These are phyloP conservation scores for Cubamyces sp. DNA, from an alignment of 768 basidiomycete genomes.

Conservation along the genomic window DNA sequence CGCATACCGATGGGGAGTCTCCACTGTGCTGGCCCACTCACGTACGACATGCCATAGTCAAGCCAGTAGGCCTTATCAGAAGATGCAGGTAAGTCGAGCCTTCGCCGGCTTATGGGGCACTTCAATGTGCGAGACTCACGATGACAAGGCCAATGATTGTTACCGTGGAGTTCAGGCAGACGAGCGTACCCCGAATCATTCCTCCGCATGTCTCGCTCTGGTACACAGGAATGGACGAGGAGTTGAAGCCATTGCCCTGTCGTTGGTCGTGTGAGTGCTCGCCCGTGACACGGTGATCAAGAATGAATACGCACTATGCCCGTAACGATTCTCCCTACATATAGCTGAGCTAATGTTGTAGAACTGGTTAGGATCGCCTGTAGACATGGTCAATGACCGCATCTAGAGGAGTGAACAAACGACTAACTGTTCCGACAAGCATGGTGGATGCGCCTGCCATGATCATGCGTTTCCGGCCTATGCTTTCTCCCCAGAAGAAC, in stretches of 20 bases:
- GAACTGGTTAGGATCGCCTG: conserved; percentile 45
- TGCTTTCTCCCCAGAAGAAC: conserved; percentile 43
- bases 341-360: conserved; percentile 43
- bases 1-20: conserved; percentile 28
- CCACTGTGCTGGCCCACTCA: conserved; percentile 34
- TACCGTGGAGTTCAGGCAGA: conserved; percentile 43
- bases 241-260: conserved; percentile 47
- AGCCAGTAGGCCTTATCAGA: conserved; percentile 42
- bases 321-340: conserved; percentile 43
- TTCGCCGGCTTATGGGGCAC: too few relatives aligned
- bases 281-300: not conserved
- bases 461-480: conserved; percentile 45
- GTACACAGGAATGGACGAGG: conserved; percentile 45
- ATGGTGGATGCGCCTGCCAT: conserved; percentile 42
- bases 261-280: not conserved
- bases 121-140: conserved; percentile 27
- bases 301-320: conserved; percentile 37
- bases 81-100: not conserved
- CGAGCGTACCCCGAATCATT: conserved; percentile 40
- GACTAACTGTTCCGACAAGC: conserved; percentile 42
- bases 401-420: too few relatives aligned
- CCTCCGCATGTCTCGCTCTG: conserved; percentile 46
- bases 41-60: conserved; percentile 46
- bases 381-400: not conserved
- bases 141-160: conserved; percentile 46